Conservation (phyloP, 495 filamentous ascomycete species). For the Tuber umbilicatum region DNA sequence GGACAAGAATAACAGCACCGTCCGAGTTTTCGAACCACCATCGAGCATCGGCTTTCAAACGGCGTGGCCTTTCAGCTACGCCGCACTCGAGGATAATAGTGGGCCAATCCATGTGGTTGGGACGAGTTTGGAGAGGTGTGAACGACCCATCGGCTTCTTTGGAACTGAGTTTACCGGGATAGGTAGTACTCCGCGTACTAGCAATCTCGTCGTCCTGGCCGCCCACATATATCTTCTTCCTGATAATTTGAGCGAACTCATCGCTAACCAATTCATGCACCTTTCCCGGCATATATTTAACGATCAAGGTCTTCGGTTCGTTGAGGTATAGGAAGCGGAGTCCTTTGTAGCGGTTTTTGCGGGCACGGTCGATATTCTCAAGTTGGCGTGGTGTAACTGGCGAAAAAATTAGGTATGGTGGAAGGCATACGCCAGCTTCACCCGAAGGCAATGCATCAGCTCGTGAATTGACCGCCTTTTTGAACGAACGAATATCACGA, state of each 20-base stretch:
- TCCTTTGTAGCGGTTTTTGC: not conserved
- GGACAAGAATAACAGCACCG: not conserved
- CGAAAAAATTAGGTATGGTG: too few relatives aligned
- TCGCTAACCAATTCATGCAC: not conserved
- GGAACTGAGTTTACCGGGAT: not conserved
- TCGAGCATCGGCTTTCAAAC: conserved; percentile 1
- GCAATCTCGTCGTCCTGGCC: not conserved
- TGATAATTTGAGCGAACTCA: not conserved
- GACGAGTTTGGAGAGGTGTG: not conserved
- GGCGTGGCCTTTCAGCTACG: not conserved
- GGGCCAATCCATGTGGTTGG: not conserved
- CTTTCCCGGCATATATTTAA: conserved; percentile 6
- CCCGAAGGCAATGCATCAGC: too few relatives aligned
- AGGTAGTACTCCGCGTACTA: not conserved
- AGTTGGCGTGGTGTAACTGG: not conserved
- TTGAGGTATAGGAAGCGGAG: not conserved
- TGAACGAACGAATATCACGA: too few relatives aligned
- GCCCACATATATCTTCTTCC: not conserved
- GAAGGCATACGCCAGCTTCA: too few relatives aligned
- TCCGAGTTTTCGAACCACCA: conserved; percentile 11
- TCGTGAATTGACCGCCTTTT: too few relatives aligned
- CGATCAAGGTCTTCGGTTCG: not conserved
- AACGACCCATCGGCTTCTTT: too few relatives aligned
- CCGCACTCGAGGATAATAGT: not conserved
- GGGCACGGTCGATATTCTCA: not conserved